A percentile compares a stretch with the other conserved stretches of the same genome.
Evolutionary conservation across 768 basidiomycete genomes (phyloP).

Genomic region (Hygrophorus russula): DNA sequence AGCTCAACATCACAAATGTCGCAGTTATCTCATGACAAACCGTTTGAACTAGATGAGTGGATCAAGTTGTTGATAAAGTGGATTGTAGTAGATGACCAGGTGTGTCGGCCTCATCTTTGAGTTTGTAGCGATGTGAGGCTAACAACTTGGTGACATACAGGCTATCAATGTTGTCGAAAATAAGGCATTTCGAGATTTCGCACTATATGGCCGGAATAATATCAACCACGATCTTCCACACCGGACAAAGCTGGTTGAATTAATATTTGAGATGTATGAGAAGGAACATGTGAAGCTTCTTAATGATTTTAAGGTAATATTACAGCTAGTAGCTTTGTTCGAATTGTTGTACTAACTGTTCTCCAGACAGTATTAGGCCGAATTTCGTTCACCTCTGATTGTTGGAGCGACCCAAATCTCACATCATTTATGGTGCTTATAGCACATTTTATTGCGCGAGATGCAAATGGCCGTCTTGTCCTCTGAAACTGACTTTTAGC

Average conservation of each 20-base stretch:
- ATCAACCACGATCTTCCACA: slow-evolving; percentile 21
- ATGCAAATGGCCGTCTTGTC: slow-evolving; percentile 12
- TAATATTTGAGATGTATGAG: slow-evolving; percentile 16
- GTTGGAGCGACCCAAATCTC: slow-evolving; percentile 21
- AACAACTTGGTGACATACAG: slow-evolving; percentile 13
- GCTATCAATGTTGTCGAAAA: slow-evolving; percentile 26
- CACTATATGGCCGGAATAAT: slow-evolving; percentile 15
- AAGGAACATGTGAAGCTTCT: slow-evolving; percentile 12
- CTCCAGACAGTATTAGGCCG: slow-evolving; percentile 16
- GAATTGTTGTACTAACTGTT: slow-evolving; percentile 6
- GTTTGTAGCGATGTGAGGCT: no score
- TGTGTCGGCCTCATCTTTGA: no score
- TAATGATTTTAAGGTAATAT: slow-evolving; percentile 15
- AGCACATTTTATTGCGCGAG: slow-evolving; percentile 16
- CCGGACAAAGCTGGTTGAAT: slow-evolving; percentile 17
- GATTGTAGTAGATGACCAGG: slow-evolving; percentile 23
- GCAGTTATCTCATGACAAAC: background rate
- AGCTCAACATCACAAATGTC: background rate
- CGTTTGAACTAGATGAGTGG: slow-evolving; percentile 16
- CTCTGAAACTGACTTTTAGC: slow-evolving; percentile 16
- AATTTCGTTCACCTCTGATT: slow-evolving; percentile 22
- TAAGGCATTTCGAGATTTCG: slow-evolving; percentile 19
- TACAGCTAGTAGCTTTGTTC: background rate
- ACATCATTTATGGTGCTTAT: slow-evolving; percentile 20
- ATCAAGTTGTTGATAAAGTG: slow-evolving; percentile 10